Evolutionary conservation across 2,329 filamentous ascomycete genomes (phyloP), one percentile per base, ranked within the genome.

Genomic region (Aspergillus tamarii): DNA sequence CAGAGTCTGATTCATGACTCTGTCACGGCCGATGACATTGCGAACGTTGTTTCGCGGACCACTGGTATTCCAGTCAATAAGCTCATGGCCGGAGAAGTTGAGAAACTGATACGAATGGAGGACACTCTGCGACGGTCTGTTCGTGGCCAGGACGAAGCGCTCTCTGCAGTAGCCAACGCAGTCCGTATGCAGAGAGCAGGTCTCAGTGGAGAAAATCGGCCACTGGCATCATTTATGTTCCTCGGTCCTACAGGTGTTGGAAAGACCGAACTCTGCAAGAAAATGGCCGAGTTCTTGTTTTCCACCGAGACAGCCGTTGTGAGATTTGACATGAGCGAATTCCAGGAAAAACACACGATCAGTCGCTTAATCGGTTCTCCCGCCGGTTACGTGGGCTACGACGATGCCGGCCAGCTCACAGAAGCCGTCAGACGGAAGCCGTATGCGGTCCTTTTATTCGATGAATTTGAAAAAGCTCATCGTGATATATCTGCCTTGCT

Each of bases 381-480:
- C 0, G 94, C 95, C 7, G 94, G 94, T 26, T 98, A 98, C 74
- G 91, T 98, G 30, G 95, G 95, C 11, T 98, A 98, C 74, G 95
- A 99, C 54, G 95, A 98, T 74, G 94, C 94, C 4, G 95, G 95
- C 0, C 95, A 98, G 78, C 85, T 99, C 12, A 98, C 95, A 0
- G 95, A 99, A 80, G 94, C 94, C 5, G 93, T 99, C 3, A 88
- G 95, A 62, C 87, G 95, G 64, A 98, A 98, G 77, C 95, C 95
- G 0, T 98, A 98, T 70, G 94, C 94, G 0, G 93, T 99, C 0
- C 84, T 99, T 0, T 85, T 99, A 1, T 96, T 99, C 71, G 95
- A 99, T 76, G 95, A 98, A 76, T 98, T 97, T 71, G 95, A 99
- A 76, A 98, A 99, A 77, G 95, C 94, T 0, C 95, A 98, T 75